These are phyloP conservation scores for Tolypocladium endophyticum DNA, from an alignment of 2,329 filamentous ascomycete species.

Conservation along the genomic window DNA sequence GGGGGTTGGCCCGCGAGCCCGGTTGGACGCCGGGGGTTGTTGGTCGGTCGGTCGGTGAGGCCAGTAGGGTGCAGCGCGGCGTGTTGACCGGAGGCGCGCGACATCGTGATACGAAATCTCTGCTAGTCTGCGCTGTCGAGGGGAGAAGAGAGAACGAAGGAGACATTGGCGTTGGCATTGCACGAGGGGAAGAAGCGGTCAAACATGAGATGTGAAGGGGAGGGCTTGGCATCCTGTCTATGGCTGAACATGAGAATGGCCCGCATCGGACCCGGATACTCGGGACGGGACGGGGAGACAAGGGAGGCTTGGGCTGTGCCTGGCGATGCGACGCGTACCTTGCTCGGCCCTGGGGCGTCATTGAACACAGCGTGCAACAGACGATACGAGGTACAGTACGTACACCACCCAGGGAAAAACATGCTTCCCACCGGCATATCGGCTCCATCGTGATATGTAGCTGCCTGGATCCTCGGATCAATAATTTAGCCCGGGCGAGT, in stretches of 20 bases:
- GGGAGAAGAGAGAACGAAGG: not conserved
- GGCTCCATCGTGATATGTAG: not conserved
- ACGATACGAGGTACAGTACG: not conserved
- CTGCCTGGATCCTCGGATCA: no score
- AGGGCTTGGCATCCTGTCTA: not conserved
- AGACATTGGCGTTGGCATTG: not conserved
- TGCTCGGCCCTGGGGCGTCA: not conserved
- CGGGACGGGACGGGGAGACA: not conserved
- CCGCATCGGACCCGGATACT: not conserved
- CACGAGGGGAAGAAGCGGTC: not conserved
- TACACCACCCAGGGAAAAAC: not conserved
- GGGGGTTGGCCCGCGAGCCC: not conserved
- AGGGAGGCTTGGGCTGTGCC: not conserved
- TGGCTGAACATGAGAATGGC: not conserved
- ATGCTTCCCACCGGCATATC: not conserved
- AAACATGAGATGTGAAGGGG: not conserved
- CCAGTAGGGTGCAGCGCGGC: not conserved
- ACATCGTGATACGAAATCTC: not conserved
- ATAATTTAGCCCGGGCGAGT: not conserved
- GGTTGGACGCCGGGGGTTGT: not conserved
- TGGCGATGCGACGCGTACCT: not conserved
- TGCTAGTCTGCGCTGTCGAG: not conserved
- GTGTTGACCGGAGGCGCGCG: not conserved
- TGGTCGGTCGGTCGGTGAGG: not conserved
- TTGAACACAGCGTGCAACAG: no score